A percentile compares a stretch with the other conserved stretches of the same genome.
phyloP scores from a whole-genome alignment of 2,329 filamentous ascomycete species.

The Fusarium concolor region DNA sequence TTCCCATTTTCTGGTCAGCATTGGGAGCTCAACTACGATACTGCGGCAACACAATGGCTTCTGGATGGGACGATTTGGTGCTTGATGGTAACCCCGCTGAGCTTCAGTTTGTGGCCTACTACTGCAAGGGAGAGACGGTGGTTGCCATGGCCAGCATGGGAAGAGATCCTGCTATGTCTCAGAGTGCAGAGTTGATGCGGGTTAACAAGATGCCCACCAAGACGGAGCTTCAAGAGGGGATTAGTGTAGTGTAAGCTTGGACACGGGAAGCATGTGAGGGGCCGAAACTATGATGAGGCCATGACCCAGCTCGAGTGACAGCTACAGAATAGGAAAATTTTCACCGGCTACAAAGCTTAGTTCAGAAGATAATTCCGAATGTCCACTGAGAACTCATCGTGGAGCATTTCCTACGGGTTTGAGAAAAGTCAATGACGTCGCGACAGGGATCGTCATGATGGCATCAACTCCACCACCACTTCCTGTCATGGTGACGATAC shows the following conservation, averaged over 20 bases:
- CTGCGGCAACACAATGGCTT: conserved; percentile 80
- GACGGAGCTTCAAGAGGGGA: conserved; percentile 75
- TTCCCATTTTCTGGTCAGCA: conserved; percentile 97
- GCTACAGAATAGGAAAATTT: conserved; percentile 24
- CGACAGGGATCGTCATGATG: conserved; percentile 31
- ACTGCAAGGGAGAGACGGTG: conserved; percentile 85
- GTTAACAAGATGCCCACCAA: conserved; percentile 85
- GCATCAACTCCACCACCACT: conserved; percentile 26
- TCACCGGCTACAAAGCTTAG: conserved; percentile 7
- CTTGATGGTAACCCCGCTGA: conserved; percentile 81
- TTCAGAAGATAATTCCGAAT: conserved; percentile 7
- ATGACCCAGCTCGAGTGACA: conserved; percentile 28
- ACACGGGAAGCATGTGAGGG: conserved; percentile 29
- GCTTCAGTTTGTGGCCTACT: conserved; percentile 89
- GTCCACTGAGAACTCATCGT: conserved; percentile 7
- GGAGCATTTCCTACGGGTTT: conserved; percentile 1
- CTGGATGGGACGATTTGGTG: conserved; percentile 88
- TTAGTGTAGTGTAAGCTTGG: conserved; percentile 60
- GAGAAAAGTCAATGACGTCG: conserved; percentile 39
- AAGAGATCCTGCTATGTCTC: conserved; percentile 85
- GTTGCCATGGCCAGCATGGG: conserved; percentile 94
- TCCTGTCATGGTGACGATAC: conserved; percentile 32
- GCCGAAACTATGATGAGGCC: conserved; percentile 15
- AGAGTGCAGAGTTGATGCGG: conserved; percentile 87
- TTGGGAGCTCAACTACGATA: conserved; percentile 90